Percentiles rank a stretch among this genome's conserved stretches.
phyloP scores from a whole-genome alignment of 2,329 filamentous ascomycete species.

The Stachybotrys elegans region DNA sequence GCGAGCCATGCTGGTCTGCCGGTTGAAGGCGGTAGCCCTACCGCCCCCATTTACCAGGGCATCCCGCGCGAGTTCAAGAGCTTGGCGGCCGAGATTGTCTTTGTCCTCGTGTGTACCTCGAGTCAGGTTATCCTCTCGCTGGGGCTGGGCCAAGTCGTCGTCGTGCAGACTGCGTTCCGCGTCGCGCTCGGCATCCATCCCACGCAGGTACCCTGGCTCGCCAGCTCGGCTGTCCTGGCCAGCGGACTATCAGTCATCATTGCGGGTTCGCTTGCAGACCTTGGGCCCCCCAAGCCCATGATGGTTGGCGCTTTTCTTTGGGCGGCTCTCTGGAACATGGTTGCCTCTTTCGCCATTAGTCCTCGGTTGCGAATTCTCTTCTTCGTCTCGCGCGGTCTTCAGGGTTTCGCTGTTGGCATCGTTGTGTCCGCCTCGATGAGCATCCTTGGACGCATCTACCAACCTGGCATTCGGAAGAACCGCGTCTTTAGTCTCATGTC shows the following conservation, averaged over 20 bases:
- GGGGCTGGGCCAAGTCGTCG: slow-evolving; percentile 7
- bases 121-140: slow-evolving; percentile 8
- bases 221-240: slow-evolving; percentile 6
- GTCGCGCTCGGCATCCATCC: slow-evolving; percentile 6
- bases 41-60: slow-evolving; percentile 6
- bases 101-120: slow-evolving; percentile 7
- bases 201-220: slow-evolving; percentile 8
- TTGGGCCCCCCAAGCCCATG: slow-evolving; percentile 8
- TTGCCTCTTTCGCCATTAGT: slow-evolving; percentile 4
- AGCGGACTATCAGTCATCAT: slow-evolving; percentile 9
- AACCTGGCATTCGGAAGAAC: slow-evolving; percentile 26
- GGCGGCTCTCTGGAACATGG: slow-evolving; percentile 8
- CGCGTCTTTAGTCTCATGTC: slow-evolving; percentile 30
- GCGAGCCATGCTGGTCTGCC: not conserved
- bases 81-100: slow-evolving; percentile 6
- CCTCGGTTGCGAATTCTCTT: slow-evolving; percentile 25
- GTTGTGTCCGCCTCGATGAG: slow-evolving; percentile 52
- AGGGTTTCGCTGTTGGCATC: slow-evolving; percentile 51
- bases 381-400: slow-evolving; percentile 41
- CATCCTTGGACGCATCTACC: slow-evolving; percentile 48
- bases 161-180: slow-evolving; percentile 6
- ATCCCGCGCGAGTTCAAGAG: slow-evolving; percentile 7
- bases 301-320: slow-evolving; percentile 8
- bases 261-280: slow-evolving; percentile 7
- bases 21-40: slow-evolving; percentile 7